Conservation (phyloP, 495 filamentous ascomycete species). For the Parmelia sp. region DNA sequence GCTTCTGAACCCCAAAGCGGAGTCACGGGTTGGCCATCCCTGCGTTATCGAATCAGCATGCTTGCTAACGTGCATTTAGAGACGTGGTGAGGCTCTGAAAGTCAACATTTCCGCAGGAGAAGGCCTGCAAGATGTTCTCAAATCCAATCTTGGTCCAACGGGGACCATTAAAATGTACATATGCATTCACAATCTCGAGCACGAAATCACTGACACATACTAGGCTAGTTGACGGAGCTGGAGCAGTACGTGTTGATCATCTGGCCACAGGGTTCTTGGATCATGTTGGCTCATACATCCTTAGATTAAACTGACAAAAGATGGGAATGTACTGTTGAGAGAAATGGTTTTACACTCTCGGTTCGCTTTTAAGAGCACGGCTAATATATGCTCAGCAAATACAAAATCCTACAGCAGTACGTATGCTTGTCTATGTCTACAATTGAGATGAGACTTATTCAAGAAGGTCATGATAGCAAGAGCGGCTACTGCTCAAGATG, state of each 20-base stretch:
- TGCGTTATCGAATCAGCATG: constrained; percentile 30
- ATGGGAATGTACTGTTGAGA: constrained; percentile 89
- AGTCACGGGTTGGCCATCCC: constrained; percentile 69
- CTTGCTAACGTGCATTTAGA: constrained; percentile 51
- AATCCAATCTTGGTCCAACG: constrained; percentile 88
- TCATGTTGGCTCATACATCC: constrained; percentile 20
- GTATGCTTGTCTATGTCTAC: constrained; percentile 31
- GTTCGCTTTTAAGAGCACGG: constrained; percentile 5
- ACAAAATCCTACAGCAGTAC: constrained; percentile 80
- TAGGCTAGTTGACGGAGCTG: constrained; percentile 92
- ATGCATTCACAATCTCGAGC: not conserved
- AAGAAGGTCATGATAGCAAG: constrained; percentile 88
- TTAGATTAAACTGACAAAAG: constrained; percentile 98
- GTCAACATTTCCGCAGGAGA: constrained; percentile 97
- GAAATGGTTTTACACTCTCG: constrained; percentile 70
- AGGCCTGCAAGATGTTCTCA: constrained; percentile 90
- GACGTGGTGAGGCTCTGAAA: constrained; percentile 88
- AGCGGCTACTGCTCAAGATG: constrained; percentile 95
- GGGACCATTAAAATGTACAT: constrained; percentile 94
- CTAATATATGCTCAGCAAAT: constrained; percentile 54
- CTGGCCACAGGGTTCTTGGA: not conserved
- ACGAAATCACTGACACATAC: constrained; percentile 30
- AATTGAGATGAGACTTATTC: constrained; percentile 8
- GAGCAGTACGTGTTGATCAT: constrained; percentile 57
- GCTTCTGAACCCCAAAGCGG: constrained; percentile 95